Conservation (phyloP, 257 asterid species). For the Nicotiana knightiana region DNA sequence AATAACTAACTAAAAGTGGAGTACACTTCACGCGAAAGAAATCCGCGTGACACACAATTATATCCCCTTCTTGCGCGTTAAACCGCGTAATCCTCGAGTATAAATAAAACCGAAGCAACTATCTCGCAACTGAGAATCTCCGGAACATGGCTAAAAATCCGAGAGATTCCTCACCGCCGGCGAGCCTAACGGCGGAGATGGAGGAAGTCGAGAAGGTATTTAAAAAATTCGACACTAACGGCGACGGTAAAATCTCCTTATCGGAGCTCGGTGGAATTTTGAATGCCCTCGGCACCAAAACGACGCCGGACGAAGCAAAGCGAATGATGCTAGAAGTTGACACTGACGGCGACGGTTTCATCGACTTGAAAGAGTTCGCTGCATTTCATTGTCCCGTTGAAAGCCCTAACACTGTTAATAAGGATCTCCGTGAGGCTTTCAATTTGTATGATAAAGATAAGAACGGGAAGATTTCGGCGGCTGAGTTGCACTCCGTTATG, state of each 20-base stretch:
- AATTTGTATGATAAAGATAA: constrained; percentile 68
- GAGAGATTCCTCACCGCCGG: too few species aligned
- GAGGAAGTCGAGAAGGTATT: constrained; percentile 29
- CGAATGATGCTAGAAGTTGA: constrained; percentile 70
- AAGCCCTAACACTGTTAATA: constrained; percentile 23
- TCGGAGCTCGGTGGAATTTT: constrained; percentile 32
- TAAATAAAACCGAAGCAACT: constrained; percentile 12
- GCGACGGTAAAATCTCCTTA: constrained; percentile 48
- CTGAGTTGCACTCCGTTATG: constrained; percentile 60
- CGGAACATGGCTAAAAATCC: constrained; percentile 8
- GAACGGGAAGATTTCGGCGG: constrained; percentile 75
- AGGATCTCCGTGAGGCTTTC: constrained; percentile 77
- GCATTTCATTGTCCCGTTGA: constrained; percentile 40
- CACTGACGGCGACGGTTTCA: constrained; percentile 80
- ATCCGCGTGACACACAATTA: constrained; percentile 10
- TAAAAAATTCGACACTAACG: constrained; percentile 46
- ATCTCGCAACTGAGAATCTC: constrained; percentile 8
- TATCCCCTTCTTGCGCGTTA: constrained; percentile 1
- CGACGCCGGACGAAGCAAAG: constrained; percentile 47
- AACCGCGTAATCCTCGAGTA: constrained; percentile 41
- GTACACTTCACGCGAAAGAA: not conserved
- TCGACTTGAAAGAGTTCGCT: constrained; percentile 70
- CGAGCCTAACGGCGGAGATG: not conserved
- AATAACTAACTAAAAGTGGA: not conserved
- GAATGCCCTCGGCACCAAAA: constrained; percentile 45